phyloP scores from a whole-genome alignment of 352 stramenopile genomes.

The Aphanomyces astaci region DNA sequence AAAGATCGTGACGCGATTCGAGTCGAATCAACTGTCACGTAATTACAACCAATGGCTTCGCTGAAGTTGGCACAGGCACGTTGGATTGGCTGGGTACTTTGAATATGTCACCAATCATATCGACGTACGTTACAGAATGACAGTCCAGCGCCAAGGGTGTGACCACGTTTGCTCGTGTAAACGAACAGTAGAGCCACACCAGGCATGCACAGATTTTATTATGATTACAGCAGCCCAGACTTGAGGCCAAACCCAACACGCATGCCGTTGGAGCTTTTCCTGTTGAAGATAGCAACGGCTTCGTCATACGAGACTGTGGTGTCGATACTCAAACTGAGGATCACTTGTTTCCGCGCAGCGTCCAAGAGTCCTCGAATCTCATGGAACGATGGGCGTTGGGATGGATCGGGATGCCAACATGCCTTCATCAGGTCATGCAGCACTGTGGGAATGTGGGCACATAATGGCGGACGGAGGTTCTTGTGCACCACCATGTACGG shows the following conservation, averaged over 20 bases:
- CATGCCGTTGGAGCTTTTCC: constrained; percentile 12
- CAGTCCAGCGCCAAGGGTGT: background rate
- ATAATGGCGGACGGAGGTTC: constrained; percentile 51
- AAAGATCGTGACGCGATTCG: background rate
- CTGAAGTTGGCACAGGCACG: background rate
- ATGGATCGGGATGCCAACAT: constrained; percentile 53
- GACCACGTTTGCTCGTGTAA: background rate
- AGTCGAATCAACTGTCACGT: background rate
- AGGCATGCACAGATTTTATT: background rate
- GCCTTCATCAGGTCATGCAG: constrained; percentile 56
- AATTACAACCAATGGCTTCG: background rate
- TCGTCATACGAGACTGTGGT: constrained; percentile 37
- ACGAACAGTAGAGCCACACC: background rate
- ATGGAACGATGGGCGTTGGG: constrained; percentile 48
- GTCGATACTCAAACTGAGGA: constrained; percentile 47
- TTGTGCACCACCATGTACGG: constrained; percentile 70
- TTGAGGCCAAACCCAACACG: constrained; percentile 20
- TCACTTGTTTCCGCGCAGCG: constrained; percentile 47
- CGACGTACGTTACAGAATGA: background rate
- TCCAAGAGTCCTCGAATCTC: constrained; percentile 52
- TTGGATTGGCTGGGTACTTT: background rate
- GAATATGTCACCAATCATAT: background rate
- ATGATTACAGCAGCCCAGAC: constrained; percentile 8
- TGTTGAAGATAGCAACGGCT: constrained; percentile 5
- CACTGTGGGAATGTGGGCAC: constrained; percentile 57